These are phyloP conservation scores for Collybia sp. DNA, from an alignment of 768 basidiomycete genomes.

Conservation along the genomic window DNA sequence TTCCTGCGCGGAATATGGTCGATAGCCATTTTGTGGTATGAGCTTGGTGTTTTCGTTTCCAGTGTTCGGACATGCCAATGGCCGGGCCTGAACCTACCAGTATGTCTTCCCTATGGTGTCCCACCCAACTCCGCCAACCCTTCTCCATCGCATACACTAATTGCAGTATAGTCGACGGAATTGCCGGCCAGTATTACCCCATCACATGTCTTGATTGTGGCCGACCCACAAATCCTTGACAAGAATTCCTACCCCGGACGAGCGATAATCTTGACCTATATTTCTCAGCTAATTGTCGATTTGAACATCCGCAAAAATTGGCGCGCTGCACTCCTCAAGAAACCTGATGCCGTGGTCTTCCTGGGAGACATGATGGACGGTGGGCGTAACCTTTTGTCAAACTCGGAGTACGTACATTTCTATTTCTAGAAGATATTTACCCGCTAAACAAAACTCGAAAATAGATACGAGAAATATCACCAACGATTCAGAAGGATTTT, in stretches of 20 bases:
- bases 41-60: conserved; percentile 52
- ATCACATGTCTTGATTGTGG: conserved; percentile 70
- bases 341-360: conserved; percentile 74
- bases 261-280: conserved; percentile 43
- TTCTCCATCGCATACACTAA: background rate
- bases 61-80: conserved; percentile 50
- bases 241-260: conserved; percentile 68
- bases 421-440: background rate
- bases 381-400: conserved; percentile 61
- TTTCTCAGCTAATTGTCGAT: conserved; percentile 69
- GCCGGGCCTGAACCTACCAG: conserved; percentile 44
- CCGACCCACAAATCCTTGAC: conserved; percentile 88
- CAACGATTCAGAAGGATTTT: conserved; percentile 72
- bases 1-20: conserved; percentile 58
- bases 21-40: conserved; percentile 63
- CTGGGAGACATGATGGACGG: conserved; percentile 93
- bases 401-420: conserved; percentile 58
- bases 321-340: conserved; percentile 55
- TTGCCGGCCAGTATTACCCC: conserved; percentile 15
- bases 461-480: conserved; percentile 73
- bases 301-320: conserved; percentile 84
- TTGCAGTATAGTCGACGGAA: conserved; percentile 9
- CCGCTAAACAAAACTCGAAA: no score
- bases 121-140: background rate
- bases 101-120: conserved; percentile 9